Base-by-base conservation (phyloP, 345 rosid species). In the Syzygium aromaticum region DNA sequence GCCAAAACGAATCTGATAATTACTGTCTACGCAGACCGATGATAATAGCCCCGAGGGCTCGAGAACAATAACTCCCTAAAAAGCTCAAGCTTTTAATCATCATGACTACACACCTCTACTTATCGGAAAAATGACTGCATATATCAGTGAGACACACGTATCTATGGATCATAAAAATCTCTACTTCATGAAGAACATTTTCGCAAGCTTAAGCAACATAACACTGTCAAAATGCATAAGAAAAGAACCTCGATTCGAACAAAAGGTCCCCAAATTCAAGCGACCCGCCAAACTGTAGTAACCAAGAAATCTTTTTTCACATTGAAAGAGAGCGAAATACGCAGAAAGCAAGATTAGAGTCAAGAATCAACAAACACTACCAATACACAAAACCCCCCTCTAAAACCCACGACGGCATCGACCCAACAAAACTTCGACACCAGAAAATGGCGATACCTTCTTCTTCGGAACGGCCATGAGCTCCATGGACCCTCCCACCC, bases 381-480 rank as follows among this genome's bases (percentile, higher is more conserved):
- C 49, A 3, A 38, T 19, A 5, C 82, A 33, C 27, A 38, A 51
- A 86, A 86, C n/a, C 64, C 87, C 78, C 63, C 38, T 11, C 11
- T 43, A 46, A 73, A 86, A 86, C 85, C 88, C 84, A 22, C 59
- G 27, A 54, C 59, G 27, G 59, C 59, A 38, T 73, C 49, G 49
- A 73, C 49, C 27, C 22, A 73, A 73, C 49, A 73, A 73, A 73
- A 1, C 82, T 73, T 73, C 49, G 82, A 38, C 28, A 51, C 53
- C 51, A 12, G 51, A 38, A 85, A 51, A 85, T 19, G 12, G 2
- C 11, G 6, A 85, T 54, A 94, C 99, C 96, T 93, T 97, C 89
- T 86, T 94, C 88, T 93, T 97, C 30, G 98, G 99, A n/a, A 94
- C 98, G 86, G 98, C 98, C 99, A 97, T 97, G 77, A 97, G 94